Percentiles rank a stretch among this genome's conserved stretches.
Conservation (phyloP, 257 asterid species). For the Nicotiana benthamiana region DNA sequence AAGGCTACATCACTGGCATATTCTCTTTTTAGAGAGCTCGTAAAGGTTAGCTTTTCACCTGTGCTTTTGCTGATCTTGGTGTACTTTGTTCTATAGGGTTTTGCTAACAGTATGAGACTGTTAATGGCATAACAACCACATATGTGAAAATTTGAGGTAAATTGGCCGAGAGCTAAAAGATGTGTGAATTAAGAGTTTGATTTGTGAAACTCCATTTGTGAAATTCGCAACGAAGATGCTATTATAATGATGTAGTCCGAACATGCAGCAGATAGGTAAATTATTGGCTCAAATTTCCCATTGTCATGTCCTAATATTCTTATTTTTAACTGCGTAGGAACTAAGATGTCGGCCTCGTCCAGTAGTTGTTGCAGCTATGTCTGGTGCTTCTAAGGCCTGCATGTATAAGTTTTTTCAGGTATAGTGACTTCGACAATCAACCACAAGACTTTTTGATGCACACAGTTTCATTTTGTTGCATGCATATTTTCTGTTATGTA, state of each 20-base stretch:
- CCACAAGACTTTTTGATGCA: background rate
- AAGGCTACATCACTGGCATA: slow-evolving; percentile 81
- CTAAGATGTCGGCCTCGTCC: slow-evolving; percentile 62
- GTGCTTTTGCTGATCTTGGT: background rate
- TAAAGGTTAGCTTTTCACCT: slow-evolving; percentile 41
- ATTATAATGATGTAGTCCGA: background rate
- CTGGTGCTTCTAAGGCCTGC: slow-evolving; percentile 96
- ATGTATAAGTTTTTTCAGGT: slow-evolving; percentile 91
- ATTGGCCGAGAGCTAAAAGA: background rate
- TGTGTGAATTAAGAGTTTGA: background rate
- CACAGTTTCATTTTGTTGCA: background rate
- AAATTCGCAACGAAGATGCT: background rate
- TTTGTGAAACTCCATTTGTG: background rate
- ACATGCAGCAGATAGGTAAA: background rate
- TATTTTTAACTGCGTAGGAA: slow-evolving; percentile 36
- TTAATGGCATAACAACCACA: background rate
- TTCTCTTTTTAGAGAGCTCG: slow-evolving; percentile 55
- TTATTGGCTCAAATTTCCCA: slow-evolving; percentile 1
- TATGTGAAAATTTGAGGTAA: background rate
- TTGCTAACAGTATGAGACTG: background rate
- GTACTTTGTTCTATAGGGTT: background rate
- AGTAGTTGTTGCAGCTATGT: slow-evolving; percentile 57
- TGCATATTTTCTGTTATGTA: background rate
- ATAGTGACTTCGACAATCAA: slow-evolving; percentile 9
- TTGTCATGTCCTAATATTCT: slow-evolving; percentile 4